phyloP scores from a whole-genome alignment of 202 grass and related monocot species.

The Panicum virgatum region DNA sequence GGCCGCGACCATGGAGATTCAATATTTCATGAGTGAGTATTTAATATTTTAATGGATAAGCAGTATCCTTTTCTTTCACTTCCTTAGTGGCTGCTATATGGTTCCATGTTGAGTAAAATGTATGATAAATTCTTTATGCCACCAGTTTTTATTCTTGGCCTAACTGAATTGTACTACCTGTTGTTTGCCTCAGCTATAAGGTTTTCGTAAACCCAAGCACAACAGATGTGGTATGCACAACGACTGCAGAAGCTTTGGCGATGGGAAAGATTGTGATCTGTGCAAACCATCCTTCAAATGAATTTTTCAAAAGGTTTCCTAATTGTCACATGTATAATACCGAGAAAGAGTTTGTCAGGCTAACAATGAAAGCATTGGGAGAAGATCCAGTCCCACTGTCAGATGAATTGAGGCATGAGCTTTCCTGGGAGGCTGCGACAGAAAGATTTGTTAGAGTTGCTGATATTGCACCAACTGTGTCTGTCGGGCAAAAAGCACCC shows the following conservation, averaged over 20 bases:
- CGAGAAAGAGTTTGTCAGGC: slow-evolving; percentile 63
- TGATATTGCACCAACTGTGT: slow-evolving; percentile 44
- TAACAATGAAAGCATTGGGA: slow-evolving; percentile 64
- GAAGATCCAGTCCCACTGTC: slow-evolving; percentile 68
- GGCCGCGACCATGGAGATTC: slow-evolving; percentile 87
- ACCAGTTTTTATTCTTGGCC: slow-evolving; percentile 14
- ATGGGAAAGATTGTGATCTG: slow-evolving; percentile 99
- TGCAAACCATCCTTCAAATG: slow-evolving; percentile 85
- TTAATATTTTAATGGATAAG: background rate
- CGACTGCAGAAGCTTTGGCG: slow-evolving; percentile 87
- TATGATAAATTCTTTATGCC: slow-evolving; percentile 7
- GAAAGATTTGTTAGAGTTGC: slow-evolving; percentile 74
- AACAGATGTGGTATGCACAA: slow-evolving; percentile 95
- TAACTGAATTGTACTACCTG: background rate
- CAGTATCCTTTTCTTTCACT: background rate
- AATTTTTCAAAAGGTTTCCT: slow-evolving; percentile 92
- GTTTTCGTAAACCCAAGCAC: slow-evolving; percentile 98
- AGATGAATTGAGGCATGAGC: slow-evolving; percentile 64
- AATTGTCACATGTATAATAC: slow-evolving; percentile 90
- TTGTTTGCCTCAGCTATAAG: slow-evolving; percentile 77
- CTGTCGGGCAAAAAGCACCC: slow-evolving; percentile 17
- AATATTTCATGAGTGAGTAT: slow-evolving; percentile 81
- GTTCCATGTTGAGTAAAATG: background rate
- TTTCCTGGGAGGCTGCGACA: slow-evolving; percentile 96
- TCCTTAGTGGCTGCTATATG: slow-evolving; percentile 13